phyloP scores from a whole-genome alignment of 176 grass and related monocot genomes.

The Musa beccarii region DNA sequence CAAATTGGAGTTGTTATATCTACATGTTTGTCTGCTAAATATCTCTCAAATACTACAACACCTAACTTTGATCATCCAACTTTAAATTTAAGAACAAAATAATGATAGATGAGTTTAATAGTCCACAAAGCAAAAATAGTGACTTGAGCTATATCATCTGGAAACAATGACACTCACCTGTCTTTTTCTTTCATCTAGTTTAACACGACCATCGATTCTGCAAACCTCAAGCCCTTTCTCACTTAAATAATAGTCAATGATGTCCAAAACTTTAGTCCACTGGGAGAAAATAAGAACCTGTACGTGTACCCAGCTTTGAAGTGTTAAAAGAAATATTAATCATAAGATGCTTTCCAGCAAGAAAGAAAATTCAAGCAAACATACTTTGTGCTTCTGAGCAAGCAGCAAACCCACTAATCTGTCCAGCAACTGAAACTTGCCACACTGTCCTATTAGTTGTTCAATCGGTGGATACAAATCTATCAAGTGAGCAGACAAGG shows the following conservation, averaged over 20 bases:
- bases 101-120: no score
- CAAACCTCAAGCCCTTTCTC: constrained; percentile 57
- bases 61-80: no score
- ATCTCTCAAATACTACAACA: no score
- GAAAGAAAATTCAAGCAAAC: constrained; percentile 19
- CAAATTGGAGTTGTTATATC: no score
- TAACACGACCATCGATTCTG: constrained; percentile 84
- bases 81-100: no score
- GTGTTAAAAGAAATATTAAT: neutral
- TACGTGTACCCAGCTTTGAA: neutral
- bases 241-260: constrained; percentile 72
- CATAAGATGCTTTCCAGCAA: constrained; percentile 5
- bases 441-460: constrained; percentile 65
- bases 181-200: constrained; percentile 51
- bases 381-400: constrained; percentile 66
- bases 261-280: constrained; percentile 85
- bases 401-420: constrained; percentile 51
- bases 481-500: constrained; percentile 7
- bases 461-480: constrained; percentile 72
- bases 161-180: constrained; percentile 44
- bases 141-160: neutral
- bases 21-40: no score
- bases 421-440: constrained; percentile 78
- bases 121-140: neutral
- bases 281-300: constrained; percentile 95